Percentiles rank a stretch among this genome's conserved stretches.
These are phyloP conservation scores for Trichophaea hybrida DNA, from an alignment of 2,329 filamentous ascomycete genomes.

Conservation along the genomic window DNA sequence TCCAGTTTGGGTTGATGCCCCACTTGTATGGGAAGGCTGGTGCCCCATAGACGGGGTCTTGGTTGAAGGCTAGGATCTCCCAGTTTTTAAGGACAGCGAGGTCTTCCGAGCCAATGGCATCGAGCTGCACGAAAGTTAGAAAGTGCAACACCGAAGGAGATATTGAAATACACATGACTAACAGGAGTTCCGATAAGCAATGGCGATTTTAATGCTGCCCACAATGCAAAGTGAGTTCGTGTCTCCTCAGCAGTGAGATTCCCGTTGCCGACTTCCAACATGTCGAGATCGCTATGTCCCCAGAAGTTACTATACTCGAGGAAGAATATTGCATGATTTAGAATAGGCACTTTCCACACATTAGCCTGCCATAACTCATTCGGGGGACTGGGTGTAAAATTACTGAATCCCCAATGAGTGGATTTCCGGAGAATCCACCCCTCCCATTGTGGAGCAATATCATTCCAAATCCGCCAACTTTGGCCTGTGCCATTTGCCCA, in stretches of 20 bases:
- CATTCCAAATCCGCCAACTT: slow-evolving; percentile 33
- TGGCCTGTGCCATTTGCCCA: slow-evolving; percentile 40
- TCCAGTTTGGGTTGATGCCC: slow-evolving; percentile 15
- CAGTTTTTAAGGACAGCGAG: slow-evolving; percentile 33
- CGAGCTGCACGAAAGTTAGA: neutral
- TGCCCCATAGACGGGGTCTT: slow-evolving; percentile 34
- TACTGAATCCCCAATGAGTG: slow-evolving; percentile 26
- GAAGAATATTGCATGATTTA: slow-evolving; percentile 39
- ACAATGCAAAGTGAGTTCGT: slow-evolving; percentile 39
- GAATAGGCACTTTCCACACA: slow-evolving; percentile 28
- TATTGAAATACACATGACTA: slow-evolving; percentile 28
- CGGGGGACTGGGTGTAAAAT: neutral
- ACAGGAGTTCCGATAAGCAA: slow-evolving; percentile 37
- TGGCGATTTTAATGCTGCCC: slow-evolving; percentile 39
- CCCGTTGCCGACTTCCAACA: slow-evolving; percentile 35
- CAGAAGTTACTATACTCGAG: slow-evolving; percentile 37
- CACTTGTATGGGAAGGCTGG: slow-evolving; percentile 35
- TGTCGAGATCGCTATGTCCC: slow-evolving; percentile 36
- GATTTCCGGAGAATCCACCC: slow-evolving; percentile 12
- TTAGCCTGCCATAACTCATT: neutral
- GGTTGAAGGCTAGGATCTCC: slow-evolving; percentile 34
- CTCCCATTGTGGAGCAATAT: slow-evolving; percentile 32
- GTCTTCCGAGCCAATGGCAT: neutral
- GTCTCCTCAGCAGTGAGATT: slow-evolving; percentile 36
- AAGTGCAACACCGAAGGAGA: slow-evolving; percentile 30